phyloP scores from a whole-genome alignment of 1,139 yeast genomes.

The Arxiozyma telluris region DNA sequence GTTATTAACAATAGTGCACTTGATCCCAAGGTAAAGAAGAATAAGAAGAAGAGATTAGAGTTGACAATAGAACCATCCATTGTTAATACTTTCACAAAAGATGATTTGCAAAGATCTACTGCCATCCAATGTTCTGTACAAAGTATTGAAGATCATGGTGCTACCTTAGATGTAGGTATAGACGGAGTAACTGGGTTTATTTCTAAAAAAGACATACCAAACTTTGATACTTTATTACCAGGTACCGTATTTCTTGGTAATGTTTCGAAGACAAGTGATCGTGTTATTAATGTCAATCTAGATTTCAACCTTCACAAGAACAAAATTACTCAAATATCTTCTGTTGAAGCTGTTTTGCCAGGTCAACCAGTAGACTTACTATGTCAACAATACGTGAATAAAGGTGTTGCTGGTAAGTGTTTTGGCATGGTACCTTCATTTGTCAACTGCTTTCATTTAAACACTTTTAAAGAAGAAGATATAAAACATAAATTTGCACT shows the following conservation, averaged over 20 bases:
- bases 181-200: conserved; percentile 58
- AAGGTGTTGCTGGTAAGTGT: conserved; percentile 56
- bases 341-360: conserved; percentile 73
- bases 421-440: conserved; percentile 73
- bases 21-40: conserved; percentile 32
- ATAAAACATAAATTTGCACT: conserved; percentile 53
- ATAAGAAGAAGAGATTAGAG: conserved; percentile 50
- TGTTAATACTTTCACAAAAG: conserved; percentile 57
- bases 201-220: conserved; percentile 52
- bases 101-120: conserved; percentile 54
- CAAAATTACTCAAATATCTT: conserved; percentile 47
- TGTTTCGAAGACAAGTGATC: conserved; percentile 40
- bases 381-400: conserved; percentile 48
- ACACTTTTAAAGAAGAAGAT: conserved; percentile 39
- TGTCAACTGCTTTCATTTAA: conserved; percentile 58
- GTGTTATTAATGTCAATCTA: conserved; percentile 53
- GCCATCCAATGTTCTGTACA: conserved; percentile 67
- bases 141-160: conserved; percentile 88
- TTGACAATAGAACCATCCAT: conserved; percentile 66
- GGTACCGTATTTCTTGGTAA: conserved; percentile 48
- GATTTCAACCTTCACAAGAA: conserved; percentile 37
- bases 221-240: conserved; percentile 25
- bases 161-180: conserved; percentile 62
- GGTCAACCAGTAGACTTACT: conserved; percentile 75
- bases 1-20: conserved; percentile 44